A percentile compares a stretch with the other conserved stretches of the same genome.
Evolutionary conservation across 2,329 filamentous ascomycete species (phyloP).

Genomic region (Colletotrichum lindemuthianum): DNA sequence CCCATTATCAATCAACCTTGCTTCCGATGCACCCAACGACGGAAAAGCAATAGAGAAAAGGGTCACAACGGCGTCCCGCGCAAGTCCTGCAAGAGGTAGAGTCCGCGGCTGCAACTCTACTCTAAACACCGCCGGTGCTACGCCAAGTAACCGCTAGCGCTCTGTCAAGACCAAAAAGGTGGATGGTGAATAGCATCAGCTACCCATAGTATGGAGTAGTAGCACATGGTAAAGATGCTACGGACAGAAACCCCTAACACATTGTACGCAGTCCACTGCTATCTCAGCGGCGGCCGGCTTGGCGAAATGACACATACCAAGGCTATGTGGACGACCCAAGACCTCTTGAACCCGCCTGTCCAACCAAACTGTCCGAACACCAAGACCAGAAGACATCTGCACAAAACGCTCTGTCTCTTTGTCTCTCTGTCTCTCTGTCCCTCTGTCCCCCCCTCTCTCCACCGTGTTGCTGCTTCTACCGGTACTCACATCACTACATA

Average conservation of each 20-base stretch:
- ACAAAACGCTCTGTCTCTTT: neutral
- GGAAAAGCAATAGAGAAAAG: constrained; percentile 8
- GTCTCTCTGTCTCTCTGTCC: no score
- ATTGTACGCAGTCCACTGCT: neutral
- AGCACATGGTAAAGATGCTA: neutral
- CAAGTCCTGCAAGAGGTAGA: neutral
- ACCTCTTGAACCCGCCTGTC: neutral
- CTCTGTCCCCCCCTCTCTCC: no score
- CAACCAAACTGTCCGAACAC: neutral
- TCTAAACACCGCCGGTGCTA: neutral
- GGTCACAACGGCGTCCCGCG: neutral
- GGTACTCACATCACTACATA: neutral
- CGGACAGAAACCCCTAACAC: neutral
- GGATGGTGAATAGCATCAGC: neutral
- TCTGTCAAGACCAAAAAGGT: neutral
- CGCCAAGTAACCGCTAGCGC: constrained; percentile 12
- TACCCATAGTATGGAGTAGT: no score
- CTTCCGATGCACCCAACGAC: constrained; percentile 11
- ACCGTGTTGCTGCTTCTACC: no score
- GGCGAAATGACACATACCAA: constrained; percentile 31
- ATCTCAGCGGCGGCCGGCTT: constrained; percentile 15
- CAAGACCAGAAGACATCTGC: constrained; percentile 12
- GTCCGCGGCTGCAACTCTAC: constrained; percentile 6
- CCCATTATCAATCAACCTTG: constrained; percentile 13
- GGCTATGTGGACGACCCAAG: constrained; percentile 21